Percentiles rank a stretch among this genome's conserved stretches.
phyloP scores from a whole-genome alignment of 768 basidiomycete genomes.

The Grammothele lineata region DNA sequence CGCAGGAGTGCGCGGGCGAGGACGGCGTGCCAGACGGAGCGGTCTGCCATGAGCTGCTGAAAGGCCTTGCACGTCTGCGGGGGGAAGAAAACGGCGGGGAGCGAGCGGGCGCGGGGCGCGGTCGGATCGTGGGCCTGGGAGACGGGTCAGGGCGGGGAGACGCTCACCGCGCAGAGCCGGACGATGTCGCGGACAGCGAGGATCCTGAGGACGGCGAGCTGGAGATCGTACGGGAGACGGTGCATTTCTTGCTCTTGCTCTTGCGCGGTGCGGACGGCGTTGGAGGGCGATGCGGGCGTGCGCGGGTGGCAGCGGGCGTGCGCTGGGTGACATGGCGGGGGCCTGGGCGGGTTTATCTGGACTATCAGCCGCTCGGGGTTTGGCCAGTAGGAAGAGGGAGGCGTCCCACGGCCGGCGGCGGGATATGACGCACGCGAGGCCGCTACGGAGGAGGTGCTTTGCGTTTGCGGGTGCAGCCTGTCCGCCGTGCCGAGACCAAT shows the following conservation, averaged over 20 bases:
- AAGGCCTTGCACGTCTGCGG: conserved; percentile 10
- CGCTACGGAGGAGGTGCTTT: neutral
- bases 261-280: too few species aligned
- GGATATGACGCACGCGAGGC: conserved; percentile 9
- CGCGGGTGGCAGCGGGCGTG: neutral
- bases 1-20: conserved; percentile 7
- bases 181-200: conserved; percentile 5
- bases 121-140: neutral
- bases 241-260: neutral
- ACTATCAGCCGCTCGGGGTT: conserved; percentile 11
- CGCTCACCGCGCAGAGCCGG: conserved; percentile 12
- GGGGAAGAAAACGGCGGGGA: too few species aligned
- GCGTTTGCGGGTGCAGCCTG: neutral
- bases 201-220: conserved; percentile 2
- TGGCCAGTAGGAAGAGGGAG: too few species aligned
- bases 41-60: conserved; percentile 8
- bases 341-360: conserved; percentile 6
- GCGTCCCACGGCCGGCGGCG: too few species aligned
- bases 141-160: neutral
- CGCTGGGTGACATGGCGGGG: neutral
- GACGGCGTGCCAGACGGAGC: conserved; percentile 7
- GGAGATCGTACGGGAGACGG: conserved; percentile 12
- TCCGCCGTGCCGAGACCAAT: too few species aligned
- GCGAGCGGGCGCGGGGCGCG: too few species aligned
- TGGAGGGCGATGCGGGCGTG: too few species aligned